Conservation (phyloP, 2,329 filamentous ascomycete genomes). For the Curvularia sp. region DNA sequence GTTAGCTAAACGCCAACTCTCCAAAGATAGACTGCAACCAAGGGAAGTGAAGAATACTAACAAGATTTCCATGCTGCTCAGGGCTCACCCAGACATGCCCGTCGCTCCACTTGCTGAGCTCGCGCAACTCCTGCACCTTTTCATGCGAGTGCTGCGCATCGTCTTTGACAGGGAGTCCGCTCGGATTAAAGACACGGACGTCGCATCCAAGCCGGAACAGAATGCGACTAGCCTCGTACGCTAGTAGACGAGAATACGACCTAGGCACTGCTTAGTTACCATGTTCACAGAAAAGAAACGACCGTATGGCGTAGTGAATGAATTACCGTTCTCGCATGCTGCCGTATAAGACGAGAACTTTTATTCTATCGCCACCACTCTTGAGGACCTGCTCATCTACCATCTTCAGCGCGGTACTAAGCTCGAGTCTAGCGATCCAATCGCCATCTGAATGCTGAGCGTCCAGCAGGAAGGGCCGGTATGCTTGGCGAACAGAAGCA, state of each 20-base stretch:
- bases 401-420: constrained; percentile 61
- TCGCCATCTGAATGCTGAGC: constrained; percentile 53
- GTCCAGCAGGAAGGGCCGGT: constrained; percentile 65
- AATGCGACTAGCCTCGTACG: constrained; percentile 66
- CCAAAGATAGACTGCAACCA: no score
- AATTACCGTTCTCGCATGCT: constrained; percentile 59
- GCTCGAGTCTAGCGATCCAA: constrained; percentile 65
- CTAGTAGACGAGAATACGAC: constrained; percentile 68
- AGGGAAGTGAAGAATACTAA: constrained; percentile 36
- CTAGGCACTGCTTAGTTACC: constrained; percentile 35
- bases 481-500: constrained; percentile 54
- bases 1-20: not conserved
- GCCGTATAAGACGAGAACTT: constrained; percentile 67
- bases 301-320: not conserved
- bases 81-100: constrained; percentile 71
- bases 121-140: constrained; percentile 69
- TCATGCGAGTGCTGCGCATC: constrained; percentile 64
- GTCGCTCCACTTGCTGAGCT: constrained; percentile 69
- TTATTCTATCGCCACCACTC: constrained; percentile 54
- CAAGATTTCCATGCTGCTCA: constrained; percentile 71
- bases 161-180: constrained; percentile 68
- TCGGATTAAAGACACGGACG: constrained; percentile 68
- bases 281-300: not conserved
- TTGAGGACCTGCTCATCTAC: constrained; percentile 56
- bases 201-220: constrained; percentile 71